These are phyloP conservation scores for Lentinula sp. DNA, from an alignment of 768 basidiomycete species.

Conservation along the genomic window DNA sequence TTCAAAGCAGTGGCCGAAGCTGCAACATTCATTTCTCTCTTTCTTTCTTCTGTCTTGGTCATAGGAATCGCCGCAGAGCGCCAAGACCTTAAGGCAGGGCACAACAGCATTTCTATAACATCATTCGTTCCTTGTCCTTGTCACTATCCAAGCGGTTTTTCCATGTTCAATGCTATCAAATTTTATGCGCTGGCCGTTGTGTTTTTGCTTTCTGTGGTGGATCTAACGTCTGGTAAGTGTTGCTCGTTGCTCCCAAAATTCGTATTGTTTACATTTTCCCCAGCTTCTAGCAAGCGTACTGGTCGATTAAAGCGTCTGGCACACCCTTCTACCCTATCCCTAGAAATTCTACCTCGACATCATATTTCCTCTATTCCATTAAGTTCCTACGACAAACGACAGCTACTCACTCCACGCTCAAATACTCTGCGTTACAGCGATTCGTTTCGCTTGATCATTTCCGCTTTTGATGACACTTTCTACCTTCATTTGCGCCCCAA, in stretches of 20 bases:
- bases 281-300: conserved; percentile 39
- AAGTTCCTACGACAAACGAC: conserved; percentile 25
- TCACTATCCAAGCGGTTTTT: background rate
- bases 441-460: conserved; percentile 62
- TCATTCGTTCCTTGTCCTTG: background rate
- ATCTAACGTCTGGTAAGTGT: conserved; percentile 1
- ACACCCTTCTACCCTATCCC: conserved; percentile 42
- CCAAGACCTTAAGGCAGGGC: background rate
- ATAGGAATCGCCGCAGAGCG: background rate
- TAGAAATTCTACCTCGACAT: conserved; percentile 52
- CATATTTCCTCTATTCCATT: conserved; percentile 13
- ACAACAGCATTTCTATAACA: background rate
- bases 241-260: background rate
- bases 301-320: conserved; percentile 43
- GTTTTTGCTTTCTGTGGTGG: conserved; percentile 1
- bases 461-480: conserved; percentile 60
- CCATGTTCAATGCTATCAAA: background rate
- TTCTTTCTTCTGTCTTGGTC: background rate
- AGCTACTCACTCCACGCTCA: conserved; percentile 25
- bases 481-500: conserved; percentile 75
- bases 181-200: conserved; percentile 7
- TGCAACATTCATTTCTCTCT: background rate
- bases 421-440: conserved; percentile 59
- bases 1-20: background rate
- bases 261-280: background rate